These are phyloP conservation scores for Hygrophoropsis aurantiaca DNA, from an alignment of 768 basidiomycete species.

Conservation along the genomic window DNA sequence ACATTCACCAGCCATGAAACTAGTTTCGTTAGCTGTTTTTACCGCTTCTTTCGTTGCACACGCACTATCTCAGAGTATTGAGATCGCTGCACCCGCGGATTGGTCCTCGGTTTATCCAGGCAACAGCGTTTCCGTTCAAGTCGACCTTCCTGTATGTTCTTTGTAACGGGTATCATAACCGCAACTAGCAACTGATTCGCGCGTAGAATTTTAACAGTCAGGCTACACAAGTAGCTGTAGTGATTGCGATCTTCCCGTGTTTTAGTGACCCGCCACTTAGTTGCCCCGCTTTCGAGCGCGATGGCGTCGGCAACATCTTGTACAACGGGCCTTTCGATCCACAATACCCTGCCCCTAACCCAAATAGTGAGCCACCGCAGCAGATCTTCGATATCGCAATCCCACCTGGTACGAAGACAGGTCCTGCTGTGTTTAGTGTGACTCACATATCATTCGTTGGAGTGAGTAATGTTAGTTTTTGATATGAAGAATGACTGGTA, in stretches of 20 bases:
- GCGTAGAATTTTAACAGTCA: no score
- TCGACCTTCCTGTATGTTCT: constrained; percentile 31
- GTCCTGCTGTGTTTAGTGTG: neutral
- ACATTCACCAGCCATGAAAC: no score
- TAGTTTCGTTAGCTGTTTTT: neutral
- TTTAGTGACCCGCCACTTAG: neutral
- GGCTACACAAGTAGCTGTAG: constrained; percentile 6
- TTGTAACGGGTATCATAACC: no score
- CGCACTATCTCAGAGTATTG: constrained; percentile 29
- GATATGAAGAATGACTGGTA: no score
- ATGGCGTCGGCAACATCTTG: constrained; percentile 1
- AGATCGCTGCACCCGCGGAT: constrained; percentile 27
- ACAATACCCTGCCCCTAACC: neutral
- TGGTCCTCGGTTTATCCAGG: constrained; percentile 22
- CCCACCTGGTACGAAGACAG: constrained; percentile 1
- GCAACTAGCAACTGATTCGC: no score
- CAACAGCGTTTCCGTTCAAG: constrained; percentile 30
- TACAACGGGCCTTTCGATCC: constrained; percentile 1
- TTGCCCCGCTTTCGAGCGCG: neutral
- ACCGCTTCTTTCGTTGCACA: constrained; percentile 11
- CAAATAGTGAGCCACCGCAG: neutral
- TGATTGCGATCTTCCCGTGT: constrained; percentile 4
- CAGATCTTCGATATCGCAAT: constrained; percentile 2
- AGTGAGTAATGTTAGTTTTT: no score
- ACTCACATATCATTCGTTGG: neutral